Evolutionary conservation across 1,139 yeast genomes (phyloP), one percentile per base, ranked within the genome.

Genomic region (Arxiozyma telluris): DNA sequence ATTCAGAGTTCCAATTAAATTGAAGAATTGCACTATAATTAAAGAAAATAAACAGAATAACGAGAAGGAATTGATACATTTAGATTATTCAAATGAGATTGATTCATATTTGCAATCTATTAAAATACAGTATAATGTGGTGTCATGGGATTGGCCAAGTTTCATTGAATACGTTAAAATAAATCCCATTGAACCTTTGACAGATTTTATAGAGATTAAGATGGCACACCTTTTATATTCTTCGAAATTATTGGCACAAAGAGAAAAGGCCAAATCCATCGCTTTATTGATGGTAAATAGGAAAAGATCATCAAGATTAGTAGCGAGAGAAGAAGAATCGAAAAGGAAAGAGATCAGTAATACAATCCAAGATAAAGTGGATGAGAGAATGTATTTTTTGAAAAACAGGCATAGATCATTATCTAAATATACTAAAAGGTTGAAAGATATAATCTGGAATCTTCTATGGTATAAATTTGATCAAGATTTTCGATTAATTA

Each of bases 221-320:
- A 30, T 47, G 30, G 21, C 47, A 41, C 67, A 67, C 50, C 61
- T 60, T 45, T 54, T 67, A 20, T 59, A 62, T 49, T 61, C 66
- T 11, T 55, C 65, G n/a, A 62, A 65, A 45, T 47, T 65, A 41
- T 47, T 62, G 20, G 55, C 51, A n/a, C 64, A 61, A 47, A 54
- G 63, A 41, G 64, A 61, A 44, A 68, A 64, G 52, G 63, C 61
- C 21, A 59, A 60, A 41, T 60, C 65, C 7, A 61, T 67, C 60
- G 65, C 62, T 15, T 64, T 59, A 43, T 54, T 69, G 42, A 49
- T 69, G 50, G 61, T 59, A 5, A 61, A 66, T 52, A 60, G 71
- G 43, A 68, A 69, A 48, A 57, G 71, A 45, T 69, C 72, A 1
- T 63, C 71, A 1, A 61, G 71, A 54, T 53, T 69, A 18, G 66